Conservation (phyloP, 2,329 filamentous ascomycete genomes). For the Cladosporium sp. region DNA sequence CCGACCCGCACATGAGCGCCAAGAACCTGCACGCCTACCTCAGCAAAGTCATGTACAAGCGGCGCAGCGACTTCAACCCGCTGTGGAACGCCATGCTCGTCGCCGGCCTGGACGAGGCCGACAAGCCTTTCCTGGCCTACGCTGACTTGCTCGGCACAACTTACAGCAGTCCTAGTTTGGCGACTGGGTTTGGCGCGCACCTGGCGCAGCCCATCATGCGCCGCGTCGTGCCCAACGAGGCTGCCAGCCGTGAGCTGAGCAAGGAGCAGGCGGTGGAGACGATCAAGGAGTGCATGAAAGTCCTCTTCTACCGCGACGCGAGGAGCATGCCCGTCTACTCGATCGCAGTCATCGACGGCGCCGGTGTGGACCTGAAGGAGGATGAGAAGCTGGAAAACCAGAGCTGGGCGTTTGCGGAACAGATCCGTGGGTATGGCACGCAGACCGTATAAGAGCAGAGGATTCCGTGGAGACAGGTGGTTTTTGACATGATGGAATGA, state of each 20-base stretch:
- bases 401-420: conserved; percentile 97
- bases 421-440: conserved; percentile 90
- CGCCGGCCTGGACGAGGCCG: conserved; percentile 74
- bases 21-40: conserved; percentile 97
- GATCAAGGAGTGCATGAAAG: conserved; percentile 94
- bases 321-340: conserved; percentile 88
- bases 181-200: conserved; percentile 90
- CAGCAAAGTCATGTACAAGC: conserved; percentile 90
- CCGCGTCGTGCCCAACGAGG: conserved; percentile 77
- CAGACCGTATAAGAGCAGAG: conserved; percentile 46
- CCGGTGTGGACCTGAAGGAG: conserved; percentile 76
- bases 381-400: conserved; percentile 86
- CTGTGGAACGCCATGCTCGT: conserved; percentile 96
- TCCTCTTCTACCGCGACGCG: conserved; percentile 94
- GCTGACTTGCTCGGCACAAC: conserved; percentile 91
- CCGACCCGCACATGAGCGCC: conserved; percentile 70
- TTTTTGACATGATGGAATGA: neutral
- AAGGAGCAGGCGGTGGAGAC: conserved; percentile 75
- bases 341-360: conserved; percentile 82
- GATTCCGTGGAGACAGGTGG: neutral
- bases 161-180: conserved; percentile 79
- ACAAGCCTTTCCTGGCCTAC: conserved; percentile 81
- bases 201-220: conserved; percentile 90
- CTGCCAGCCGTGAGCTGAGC: conserved; percentile 63
- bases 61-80: conserved; percentile 91